These are phyloP conservation scores for Yamadazyma phyllophila DNA, from an alignment of 805 yeast genomes.

Conservation along the genomic window DNA sequence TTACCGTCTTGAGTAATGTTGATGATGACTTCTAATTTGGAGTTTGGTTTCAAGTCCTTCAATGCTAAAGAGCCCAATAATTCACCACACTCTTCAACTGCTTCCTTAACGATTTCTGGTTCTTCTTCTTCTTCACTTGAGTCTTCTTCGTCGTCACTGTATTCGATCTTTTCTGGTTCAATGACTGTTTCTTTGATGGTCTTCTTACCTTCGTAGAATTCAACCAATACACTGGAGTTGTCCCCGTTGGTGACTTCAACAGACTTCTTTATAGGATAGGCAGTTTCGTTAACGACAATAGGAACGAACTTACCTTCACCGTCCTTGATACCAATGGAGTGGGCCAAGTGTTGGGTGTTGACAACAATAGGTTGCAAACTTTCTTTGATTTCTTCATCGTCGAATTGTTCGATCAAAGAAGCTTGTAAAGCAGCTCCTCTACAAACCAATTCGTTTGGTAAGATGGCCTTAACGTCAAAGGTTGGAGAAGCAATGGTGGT, in stretches of 20 bases:
- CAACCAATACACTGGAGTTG: slow-evolving; percentile 57
- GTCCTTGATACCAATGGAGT: slow-evolving; percentile 81
- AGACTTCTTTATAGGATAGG: slow-evolving; percentile 84
- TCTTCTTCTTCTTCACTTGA: slow-evolving; percentile 70
- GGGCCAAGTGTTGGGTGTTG: slow-evolving; percentile 81
- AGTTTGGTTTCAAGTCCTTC: slow-evolving; percentile 62
- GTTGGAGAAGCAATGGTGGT: slow-evolving; percentile 76
- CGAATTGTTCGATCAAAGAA: slow-evolving; percentile 75
- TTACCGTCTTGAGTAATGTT: slow-evolving; percentile 65
- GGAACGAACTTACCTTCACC: slow-evolving; percentile 71
- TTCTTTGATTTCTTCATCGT: slow-evolving; percentile 77
- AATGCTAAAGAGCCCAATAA: slow-evolving; percentile 77
- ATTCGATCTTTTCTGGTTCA: slow-evolving; percentile 52
- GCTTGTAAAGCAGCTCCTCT: slow-evolving; percentile 98
- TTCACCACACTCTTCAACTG: slow-evolving; percentile 68
- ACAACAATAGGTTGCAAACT: slow-evolving; percentile 79
- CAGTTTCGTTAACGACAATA: slow-evolving; percentile 77
- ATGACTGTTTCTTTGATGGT: slow-evolving; percentile 77
- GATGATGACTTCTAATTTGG: slow-evolving; percentile 65
- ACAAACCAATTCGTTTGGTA: slow-evolving; percentile 86
- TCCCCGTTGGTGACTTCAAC: slow-evolving; percentile 61
- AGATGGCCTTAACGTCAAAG: slow-evolving; percentile 68
- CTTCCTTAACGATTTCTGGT: slow-evolving; percentile 81
- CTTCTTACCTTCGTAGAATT: slow-evolving; percentile 83
- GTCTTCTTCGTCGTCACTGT: slow-evolving; percentile 49